Evolutionary conservation across 202 grass and related monocot genomes (phyloP), one percentile per base, ranked within the genome.

Genomic region (Setaria viridis): DNA sequence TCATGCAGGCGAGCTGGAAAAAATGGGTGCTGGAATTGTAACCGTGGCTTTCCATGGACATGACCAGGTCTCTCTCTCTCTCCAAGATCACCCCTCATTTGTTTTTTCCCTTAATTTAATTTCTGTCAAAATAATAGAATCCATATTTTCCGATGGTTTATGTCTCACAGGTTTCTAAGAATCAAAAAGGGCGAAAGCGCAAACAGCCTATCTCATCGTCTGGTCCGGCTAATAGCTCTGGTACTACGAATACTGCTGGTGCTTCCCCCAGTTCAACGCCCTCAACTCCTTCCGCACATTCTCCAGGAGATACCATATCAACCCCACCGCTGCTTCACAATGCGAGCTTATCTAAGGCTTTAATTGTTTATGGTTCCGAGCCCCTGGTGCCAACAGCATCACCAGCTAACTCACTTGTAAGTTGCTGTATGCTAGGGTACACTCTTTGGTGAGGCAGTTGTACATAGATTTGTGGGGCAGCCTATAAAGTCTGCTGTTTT

Each of bases 141-240:
- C 15, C 49, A 73, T 32, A 72, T 3, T 79, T 81, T 67, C 25
- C 49, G 81, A 67, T 78, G 57, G 56, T 62, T 62, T 77, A 69
- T 69, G n/a, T 82, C 80, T 77, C 79, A 29, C 43, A 95, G 93
- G 69, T 53, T 56, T 85, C 64, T 32, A 95, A 95, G 75, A 92
- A 87, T 77, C 88, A 50, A 76, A 91, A 70, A 77, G 84, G 81
- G 33, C 86, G 88, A n/a, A 95, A 95, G 75, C 88, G 93, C 33
- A 95, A 95, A 84, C 90, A 89, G 13, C 86, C 88, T 58, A 77
- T 82, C 58, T 83, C 93, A 57, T 90, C 80, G 0, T 88, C 88
- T 51, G 86, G 69, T 85, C 93, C 86, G 64, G 90, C 88, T 32
- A 90, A 95, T 82, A 95, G 93, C 65, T 85, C 93, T 75, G 93